Base-by-base conservation (phyloP, 345 rosid species). In the Lenwebbia sp. region DNA sequence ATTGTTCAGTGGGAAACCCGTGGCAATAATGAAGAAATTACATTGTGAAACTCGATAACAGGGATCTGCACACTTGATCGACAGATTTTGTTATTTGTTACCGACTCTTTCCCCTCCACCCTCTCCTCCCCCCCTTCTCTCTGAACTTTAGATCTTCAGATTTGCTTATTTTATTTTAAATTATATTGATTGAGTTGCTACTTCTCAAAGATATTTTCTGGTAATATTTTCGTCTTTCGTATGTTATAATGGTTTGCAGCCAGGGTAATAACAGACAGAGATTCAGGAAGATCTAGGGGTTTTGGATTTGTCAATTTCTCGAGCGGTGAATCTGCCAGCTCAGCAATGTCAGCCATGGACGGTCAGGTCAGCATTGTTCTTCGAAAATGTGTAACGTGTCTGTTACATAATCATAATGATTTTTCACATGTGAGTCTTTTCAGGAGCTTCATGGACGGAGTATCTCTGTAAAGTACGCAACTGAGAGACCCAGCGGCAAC, bases 341-440 rank as follows among this genome's bases (percentile, higher is more conserved):
- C 89, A n/a, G 93, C 93, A 56, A 2, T 90, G 58, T 88, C 91
- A 13, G 89, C 90, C 78, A 92, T 92, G 92, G 93, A 90, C 56
- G 91, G 92, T 83, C 91, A 90, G 92, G 93, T 91, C 28, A 23
- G 47, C 15, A 56, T 22, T 7, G 19, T 41, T 44, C 85, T 50
- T 49, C 3, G 22, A 76, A 22, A 53, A 50, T 51, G 15, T 40
- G 37, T 51, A n/a, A 30, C 25, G 4, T 58, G 25, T 10, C 10
- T 58, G 52, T 26, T 14, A 14, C 51, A 60, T 41, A 23, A 17
- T 30, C 52, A 3, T 85, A 21, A 17, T 52, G 25, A 37, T 70
- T 70, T 19, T 13, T 55, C 51, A 54, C 51, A 14, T 14, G 78
- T 8, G 54, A 30, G 78, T 40, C 13, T 85, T 33, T 37, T 52